Percentiles rank a stretch among this genome's conserved stretches.
Evolutionary conservation across 2,329 filamentous ascomycete genomes (phyloP).

Genomic region (Colletotrichum sojae): DNA sequence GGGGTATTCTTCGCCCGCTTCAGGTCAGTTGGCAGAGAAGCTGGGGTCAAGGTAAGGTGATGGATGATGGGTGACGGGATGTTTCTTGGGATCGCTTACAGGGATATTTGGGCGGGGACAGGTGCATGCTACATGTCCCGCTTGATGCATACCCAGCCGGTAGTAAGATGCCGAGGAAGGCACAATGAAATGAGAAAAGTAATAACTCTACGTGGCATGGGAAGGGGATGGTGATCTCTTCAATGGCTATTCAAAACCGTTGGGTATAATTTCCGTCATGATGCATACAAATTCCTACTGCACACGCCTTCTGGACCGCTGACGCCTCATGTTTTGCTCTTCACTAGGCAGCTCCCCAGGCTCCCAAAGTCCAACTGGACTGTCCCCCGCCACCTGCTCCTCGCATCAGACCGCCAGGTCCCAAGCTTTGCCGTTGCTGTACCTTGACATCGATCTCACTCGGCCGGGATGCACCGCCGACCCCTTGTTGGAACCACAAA

Average conservation of each 20-base stretch:
- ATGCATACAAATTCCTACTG: not conserved
- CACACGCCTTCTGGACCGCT: not conserved
- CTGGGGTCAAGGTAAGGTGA: not conserved
- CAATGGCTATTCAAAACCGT: not conserved
- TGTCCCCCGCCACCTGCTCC: slow-evolving; percentile 53
- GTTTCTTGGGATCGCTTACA: slow-evolving; percentile 24
- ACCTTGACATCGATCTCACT: slow-evolving; percentile 71
- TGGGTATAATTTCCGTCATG: slow-evolving; percentile 30
- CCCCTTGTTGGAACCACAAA: slow-evolving; percentile 77
- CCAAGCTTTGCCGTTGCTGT: slow-evolving; percentile 76
- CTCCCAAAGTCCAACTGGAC: slow-evolving; percentile 72
- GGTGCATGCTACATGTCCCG: not conserved
- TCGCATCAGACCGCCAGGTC: slow-evolving; percentile 65
- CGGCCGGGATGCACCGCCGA: slow-evolving; percentile 71
- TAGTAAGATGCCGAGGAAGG: not conserved
- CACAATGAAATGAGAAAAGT: not conserved
- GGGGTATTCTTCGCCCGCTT: not conserved
- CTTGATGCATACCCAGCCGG: slow-evolving; percentile 22
- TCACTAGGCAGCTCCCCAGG: slow-evolving; percentile 68
- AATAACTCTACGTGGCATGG: too few species aligned
- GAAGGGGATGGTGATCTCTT: too few species aligned
- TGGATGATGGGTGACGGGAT: slow-evolving; percentile 1
- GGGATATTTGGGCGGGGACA: slow-evolving; percentile 14
- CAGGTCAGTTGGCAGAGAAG: slow-evolving; percentile 4
- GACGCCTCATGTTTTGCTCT: not conserved